Evolutionary conservation across 2,329 filamentous ascomycete genomes (phyloP).

Genomic region (Pseudocercospora musae): DNA sequence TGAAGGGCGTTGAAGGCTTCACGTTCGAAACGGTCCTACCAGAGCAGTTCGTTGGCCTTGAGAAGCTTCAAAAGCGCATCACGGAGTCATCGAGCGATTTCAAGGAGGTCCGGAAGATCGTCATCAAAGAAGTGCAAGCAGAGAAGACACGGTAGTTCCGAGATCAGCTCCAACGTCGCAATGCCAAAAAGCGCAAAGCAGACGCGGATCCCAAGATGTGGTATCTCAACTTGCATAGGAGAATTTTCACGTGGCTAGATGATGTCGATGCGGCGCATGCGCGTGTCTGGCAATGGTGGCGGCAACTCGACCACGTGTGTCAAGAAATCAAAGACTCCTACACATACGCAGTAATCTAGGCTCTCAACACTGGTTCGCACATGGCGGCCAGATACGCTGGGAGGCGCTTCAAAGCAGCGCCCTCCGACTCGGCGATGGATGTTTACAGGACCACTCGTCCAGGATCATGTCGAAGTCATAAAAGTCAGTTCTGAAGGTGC

Average conservation of each 20-base stretch:
- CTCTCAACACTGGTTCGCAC: not conserved
- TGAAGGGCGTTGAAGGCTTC: conserved; percentile 69
- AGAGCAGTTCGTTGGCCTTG: conserved; percentile 74
- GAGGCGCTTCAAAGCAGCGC: not conserved
- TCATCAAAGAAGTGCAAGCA: conserved; percentile 66
- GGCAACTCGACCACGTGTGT: no score
- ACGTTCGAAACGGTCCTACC: conserved; percentile 77
- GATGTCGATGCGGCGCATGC: no score
- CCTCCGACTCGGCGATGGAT: not conserved
- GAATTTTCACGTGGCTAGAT: not conserved
- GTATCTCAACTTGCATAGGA: not conserved
- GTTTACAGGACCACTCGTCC: not conserved
- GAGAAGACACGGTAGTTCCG: conserved; percentile 21
- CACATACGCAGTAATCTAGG: not conserved
- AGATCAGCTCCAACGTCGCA: not conserved
- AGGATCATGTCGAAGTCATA: not conserved
- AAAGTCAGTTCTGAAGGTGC: not conserved
- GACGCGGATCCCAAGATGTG: not conserved
- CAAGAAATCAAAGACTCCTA: not conserved
- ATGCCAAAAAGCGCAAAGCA: not conserved
- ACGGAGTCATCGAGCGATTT: conserved; percentile 65
- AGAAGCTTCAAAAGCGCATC: conserved; percentile 71
- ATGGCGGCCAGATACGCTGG: not conserved
- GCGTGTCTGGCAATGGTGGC: no score
- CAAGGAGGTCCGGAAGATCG: conserved; percentile 70